Base-by-base conservation (phyloP, 1,139 yeast species). In the Kodamaea arcana region DNA sequence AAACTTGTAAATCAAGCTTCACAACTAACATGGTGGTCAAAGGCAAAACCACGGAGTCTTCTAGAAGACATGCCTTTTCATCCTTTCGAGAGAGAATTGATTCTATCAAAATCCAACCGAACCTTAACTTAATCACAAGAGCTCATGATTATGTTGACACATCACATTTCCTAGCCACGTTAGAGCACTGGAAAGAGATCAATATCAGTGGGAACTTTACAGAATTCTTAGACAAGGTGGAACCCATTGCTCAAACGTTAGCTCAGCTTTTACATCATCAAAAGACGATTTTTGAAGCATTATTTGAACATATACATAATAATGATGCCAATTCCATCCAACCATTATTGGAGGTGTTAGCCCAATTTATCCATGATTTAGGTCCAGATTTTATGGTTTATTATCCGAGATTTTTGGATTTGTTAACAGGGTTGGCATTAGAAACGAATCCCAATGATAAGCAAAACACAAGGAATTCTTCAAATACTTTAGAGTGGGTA, bases 361-460 rank as follows among this genome's bases (percentile, higher is more conserved):
- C 95, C 0, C 95, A 88, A 53, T 83, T 94, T 48, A 81, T 90
- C 30, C 97, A 87, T 50, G 98, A 92, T 63, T 65, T 92, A 44
- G 97, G 97, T 4, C 83, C 92, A 1, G 98, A 92, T 49, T 92
- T 88, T 51, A 72, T 87, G 66, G 75, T 76, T 2, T 87, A 67
- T 50, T 88, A 86, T 50, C 62, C 66, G 2, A 54, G 60, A 20
- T 62, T 87, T 1, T 60, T 92, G 32, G 47, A 56, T 1, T 50
- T 75, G 21, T 65, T 92, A 30, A 73, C 73, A 3, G 56, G 65
- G 0, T 56, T 85, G 13, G 75, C 85, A 2, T 45, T 72, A 5
- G 64, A 63, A 21, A 68, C 58, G 47, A 45, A 75, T 66, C 59
- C 72, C 45, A 68, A 68, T 41, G 74, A 68, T 40, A 51, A 60